Evolutionary conservation across 2,329 filamentous ascomycete species (phyloP), one percentile per base, ranked within the genome.

Genomic region (Alternaria triticimaculans): DNA sequence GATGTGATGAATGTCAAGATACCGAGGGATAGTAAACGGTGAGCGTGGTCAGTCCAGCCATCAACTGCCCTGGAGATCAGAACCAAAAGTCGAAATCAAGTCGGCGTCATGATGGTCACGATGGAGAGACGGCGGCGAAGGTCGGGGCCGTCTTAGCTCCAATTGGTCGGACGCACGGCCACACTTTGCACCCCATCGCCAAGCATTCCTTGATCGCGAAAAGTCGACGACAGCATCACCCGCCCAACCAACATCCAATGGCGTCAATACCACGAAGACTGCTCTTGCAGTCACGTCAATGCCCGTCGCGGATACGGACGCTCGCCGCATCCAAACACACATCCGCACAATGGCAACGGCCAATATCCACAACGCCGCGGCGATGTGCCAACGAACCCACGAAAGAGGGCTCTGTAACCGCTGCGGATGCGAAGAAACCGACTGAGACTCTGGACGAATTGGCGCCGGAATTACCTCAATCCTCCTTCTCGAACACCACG

Each of bases 241-340:
- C 60, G 56, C 55, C 46, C 55, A 65, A 63, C 53, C 62, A 49
- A 44, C 46, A 67, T 46, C 28, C 76, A 76, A 80, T 80, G 78
- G 76, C 78, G 58, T 78, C 77, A 68, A 70, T 75, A 74, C 69
- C 76, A 66, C 73, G 74, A 62, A 67, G 76, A 48, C 62, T 79
- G 68, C 67, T 79, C 3, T 63, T 76, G 63, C 68, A 72, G 56
- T 74, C 77, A 45, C 69, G 72, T 46, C 70, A 72, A 67, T 74
- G 72, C 58, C 63, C 76, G 11, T 68, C 68, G n/a, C 59, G 72
- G 51, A 69, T 76, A 70, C 53, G 66, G 4, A 55, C 67, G 6
- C 73, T 67, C 28, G 62, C 60, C 45, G 41, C 60, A 44, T 50
- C 73, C 2, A 68, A 58, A 63, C 62, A 62, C 60, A 67, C 68